These are phyloP conservation scores for Boletus pseudopeckii DNA, from an alignment of 768 basidiomycete species.

Conservation along the genomic window DNA sequence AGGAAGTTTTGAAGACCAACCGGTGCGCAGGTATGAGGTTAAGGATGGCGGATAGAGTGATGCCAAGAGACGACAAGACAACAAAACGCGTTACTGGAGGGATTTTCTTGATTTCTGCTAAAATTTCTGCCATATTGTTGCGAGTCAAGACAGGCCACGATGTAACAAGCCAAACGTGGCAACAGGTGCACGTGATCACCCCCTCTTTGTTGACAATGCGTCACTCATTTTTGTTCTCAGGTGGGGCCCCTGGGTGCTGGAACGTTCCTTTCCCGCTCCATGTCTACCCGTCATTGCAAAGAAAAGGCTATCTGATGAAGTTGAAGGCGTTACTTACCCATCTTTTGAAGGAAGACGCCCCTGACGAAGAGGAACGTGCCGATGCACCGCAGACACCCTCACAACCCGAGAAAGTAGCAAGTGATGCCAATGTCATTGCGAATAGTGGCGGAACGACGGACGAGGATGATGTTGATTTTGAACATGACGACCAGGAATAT, in stretches of 20 bases:
- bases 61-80: constrained; percentile 53
- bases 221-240: not conserved
- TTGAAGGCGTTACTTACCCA: constrained; percentile 4
- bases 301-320: constrained; percentile 10
- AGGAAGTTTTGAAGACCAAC: constrained; percentile 48
- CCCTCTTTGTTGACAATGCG: not conserved
- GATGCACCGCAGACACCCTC: not conserved
- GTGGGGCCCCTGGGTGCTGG: not conserved
- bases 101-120: constrained; percentile 71
- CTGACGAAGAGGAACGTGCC: constrained; percentile 16
- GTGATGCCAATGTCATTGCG: not conserved
- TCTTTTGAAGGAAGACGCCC: constrained; percentile 8
- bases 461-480: constrained; percentile 1
- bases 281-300: constrained; percentile 1
- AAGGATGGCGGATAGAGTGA: constrained; percentile 57
- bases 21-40: constrained; percentile 50
- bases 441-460: not conserved
- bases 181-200: constrained; percentile 7
- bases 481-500: constrained; percentile 12
- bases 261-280: constrained; percentile 1
- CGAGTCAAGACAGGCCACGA: not conserved
- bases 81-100: constrained; percentile 80
- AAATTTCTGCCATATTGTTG: constrained; percentile 42
- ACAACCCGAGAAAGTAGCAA: not conserved
- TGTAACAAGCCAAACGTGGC: not conserved